Evolutionary conservation across 2,329 filamentous ascomycete genomes (phyloP).

Genomic region (Diaporthe aspalathi): DNA sequence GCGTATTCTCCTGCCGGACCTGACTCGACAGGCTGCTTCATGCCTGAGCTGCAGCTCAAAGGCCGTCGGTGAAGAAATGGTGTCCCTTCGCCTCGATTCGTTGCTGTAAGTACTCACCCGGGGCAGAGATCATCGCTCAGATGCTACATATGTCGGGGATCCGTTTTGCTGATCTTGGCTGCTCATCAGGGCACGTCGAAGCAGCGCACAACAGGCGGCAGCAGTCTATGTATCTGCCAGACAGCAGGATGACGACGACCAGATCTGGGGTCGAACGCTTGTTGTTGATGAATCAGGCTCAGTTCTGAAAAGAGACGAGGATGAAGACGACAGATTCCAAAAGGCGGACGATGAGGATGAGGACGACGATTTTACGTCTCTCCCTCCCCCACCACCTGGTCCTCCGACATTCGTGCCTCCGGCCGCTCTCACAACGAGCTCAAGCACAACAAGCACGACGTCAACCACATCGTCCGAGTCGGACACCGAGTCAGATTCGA

Average conservation of each 20-base stretch:
- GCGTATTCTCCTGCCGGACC: constrained; percentile 7
- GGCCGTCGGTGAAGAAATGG: constrained; percentile 27
- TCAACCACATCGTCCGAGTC: constrained; percentile 3
- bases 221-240: neutral
- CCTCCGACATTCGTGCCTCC: neutral
- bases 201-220: neutral
- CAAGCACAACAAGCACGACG: constrained; percentile 18
- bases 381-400: neutral
- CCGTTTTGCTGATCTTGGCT: constrained; percentile 8
- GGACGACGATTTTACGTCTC: neutral
- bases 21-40: constrained; percentile 20
- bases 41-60: constrained; percentile 24
- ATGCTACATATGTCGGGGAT: neutral
- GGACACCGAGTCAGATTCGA: constrained; percentile 12
- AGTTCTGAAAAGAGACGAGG: neutral
- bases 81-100: constrained; percentile 23
- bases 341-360: neutral
- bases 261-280: neutral
- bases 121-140: neutral
- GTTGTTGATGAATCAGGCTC: neutral
- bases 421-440: neutral
- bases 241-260: neutral
- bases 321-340: neutral
- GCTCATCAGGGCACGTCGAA: constrained; percentile 10
- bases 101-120: constrained; percentile 6